Evolutionary conservation across 176 grass and related monocot genomes (phyloP).

Genomic region (Canna indica): DNA sequence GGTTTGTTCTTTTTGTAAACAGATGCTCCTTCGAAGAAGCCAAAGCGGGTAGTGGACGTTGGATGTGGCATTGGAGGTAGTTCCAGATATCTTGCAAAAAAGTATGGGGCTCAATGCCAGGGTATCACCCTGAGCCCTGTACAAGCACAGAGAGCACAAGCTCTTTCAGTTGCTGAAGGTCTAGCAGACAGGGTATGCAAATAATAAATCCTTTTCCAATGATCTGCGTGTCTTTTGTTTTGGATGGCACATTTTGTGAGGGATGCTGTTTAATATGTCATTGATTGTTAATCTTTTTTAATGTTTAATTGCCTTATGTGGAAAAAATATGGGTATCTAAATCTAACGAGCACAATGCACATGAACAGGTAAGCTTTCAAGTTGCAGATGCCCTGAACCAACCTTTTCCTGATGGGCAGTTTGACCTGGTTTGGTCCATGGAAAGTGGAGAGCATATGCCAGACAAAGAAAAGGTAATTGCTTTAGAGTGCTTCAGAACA

Average conservation of each 20-base stretch:
- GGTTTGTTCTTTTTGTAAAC: neutral
- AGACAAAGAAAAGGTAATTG: slow-evolving; percentile 67
- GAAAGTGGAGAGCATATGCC: slow-evolving; percentile 98
- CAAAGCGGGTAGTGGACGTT: slow-evolving; percentile 67
- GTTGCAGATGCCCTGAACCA: slow-evolving; percentile 91
- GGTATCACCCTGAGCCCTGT: slow-evolving; percentile 89
- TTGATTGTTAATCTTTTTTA: neutral
- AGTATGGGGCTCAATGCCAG: slow-evolving; percentile 59
- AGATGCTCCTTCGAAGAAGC: slow-evolving; percentile 53
- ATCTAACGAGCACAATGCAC: neutral
- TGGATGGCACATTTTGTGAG: neutral
- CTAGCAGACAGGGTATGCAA: slow-evolving; percentile 57
- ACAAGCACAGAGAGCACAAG: slow-evolving; percentile 70
- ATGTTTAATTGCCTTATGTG: slow-evolving; percentile 4
- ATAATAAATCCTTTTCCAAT: neutral
- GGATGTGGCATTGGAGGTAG: slow-evolving; percentile 92
- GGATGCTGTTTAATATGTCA: neutral
- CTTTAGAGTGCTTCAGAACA: neutral
- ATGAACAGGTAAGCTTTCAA: slow-evolving; percentile 63
- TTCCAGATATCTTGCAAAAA: slow-evolving; percentile 81
- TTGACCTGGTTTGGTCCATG: slow-evolving; percentile 97
- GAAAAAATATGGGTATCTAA: neutral
- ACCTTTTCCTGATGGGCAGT: slow-evolving; percentile 75
- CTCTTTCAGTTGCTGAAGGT: slow-evolving; percentile 40
- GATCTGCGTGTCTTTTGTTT: neutral